Percentiles rank a stretch among this genome's conserved stretches.
These are phyloP conservation scores for Phalaenopsis equestris DNA, from an alignment of 106 monocot species.

Conservation along the genomic window DNA sequence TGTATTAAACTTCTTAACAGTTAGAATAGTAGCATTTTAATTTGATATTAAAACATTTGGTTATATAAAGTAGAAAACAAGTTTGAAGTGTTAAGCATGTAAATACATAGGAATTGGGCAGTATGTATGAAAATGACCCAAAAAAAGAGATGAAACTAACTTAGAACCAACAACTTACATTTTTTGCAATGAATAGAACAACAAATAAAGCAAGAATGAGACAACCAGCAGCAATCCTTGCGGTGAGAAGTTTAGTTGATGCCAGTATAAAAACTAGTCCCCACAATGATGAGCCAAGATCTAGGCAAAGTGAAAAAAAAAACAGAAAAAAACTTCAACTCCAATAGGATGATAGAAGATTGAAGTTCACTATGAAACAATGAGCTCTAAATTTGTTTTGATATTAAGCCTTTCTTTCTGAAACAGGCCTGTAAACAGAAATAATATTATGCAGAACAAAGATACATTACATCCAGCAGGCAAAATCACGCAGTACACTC, in stretches of 20 bases:
- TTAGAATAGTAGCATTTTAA: too few species aligned
- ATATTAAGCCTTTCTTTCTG: background rate
- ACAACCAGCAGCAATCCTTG: conserved; percentile 63
- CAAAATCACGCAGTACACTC: conserved; percentile 91
- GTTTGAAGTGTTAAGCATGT: too few species aligned
- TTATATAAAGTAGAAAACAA: too few species aligned
- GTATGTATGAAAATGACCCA: too few species aligned
- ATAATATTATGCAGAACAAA: conserved; percentile 5
- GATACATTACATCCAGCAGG: conserved; percentile 90
- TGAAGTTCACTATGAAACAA: background rate
- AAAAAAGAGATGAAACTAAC: background rate
- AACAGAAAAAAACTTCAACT: conserved; percentile 1
- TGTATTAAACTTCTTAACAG: too few species aligned
- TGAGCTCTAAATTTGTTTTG: background rate
- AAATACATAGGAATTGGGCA: too few species aligned
- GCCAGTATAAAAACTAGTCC: conserved; percentile 85
- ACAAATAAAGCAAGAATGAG: conserved; percentile 77
- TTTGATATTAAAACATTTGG: too few species aligned
- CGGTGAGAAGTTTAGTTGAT: conserved; percentile 51
- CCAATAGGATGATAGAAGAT: background rate
- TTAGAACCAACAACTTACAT: conserved; percentile 36
- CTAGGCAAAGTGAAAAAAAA: conserved; percentile 20
- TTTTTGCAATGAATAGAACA: conserved; percentile 88
- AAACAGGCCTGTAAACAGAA: conserved; percentile 4
- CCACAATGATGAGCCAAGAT: conserved; percentile 99